Base-by-base conservation (phyloP, 768 basidiomycete genomes). In the Epithele typhae region DNA sequence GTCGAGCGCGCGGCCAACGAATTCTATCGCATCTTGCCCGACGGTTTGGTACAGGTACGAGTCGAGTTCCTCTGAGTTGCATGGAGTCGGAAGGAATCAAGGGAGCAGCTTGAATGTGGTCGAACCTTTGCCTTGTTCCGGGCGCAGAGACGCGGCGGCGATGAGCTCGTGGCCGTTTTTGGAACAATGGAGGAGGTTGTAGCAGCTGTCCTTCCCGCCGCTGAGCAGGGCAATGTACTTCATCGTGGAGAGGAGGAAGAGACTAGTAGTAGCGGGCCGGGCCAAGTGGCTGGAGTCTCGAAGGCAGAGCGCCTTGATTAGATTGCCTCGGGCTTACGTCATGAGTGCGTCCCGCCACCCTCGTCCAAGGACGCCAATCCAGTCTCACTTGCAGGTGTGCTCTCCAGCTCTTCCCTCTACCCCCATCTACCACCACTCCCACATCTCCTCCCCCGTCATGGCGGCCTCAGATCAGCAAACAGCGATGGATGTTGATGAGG, bases 1-100 rank as follows among this genome's bases (percentile, higher is more conserved):
- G 14, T 81, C 85, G 46, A 98, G 72, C 1, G 95, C 91, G 40
- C 74, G 72, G 18, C 92, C 93, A 45, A 98, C 84, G 41, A 86
- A 73, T 40, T 89, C 82, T 48, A 98, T 84, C 15, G 92, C 91
- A 47, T 92, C 90, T 61, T 97, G 94, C 1, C 94, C 96, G 22
- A 99, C 94, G n/a, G 95, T 97, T 65, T 99, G 96, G 66, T 97
- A 99, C 64, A 99, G 75, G 69, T 92, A 98, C 19, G 94, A 97
- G 66, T 99, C 94, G 59, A 98, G 80, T 72, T 99, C 96, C 73
- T 98, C 96, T 96, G 64, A n/a, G 36, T 51, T 44, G 38, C 41
- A 51, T 49, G 55, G 55, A 43, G 55, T 46, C 22, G 52, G 55
- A 38, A 40, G 21, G 27, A 5, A 19, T 40, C 55, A 59, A 54